Base-by-base conservation (phyloP, 2,329 filamentous ascomycete genomes). In the Exophiala alcalophila region DNA sequence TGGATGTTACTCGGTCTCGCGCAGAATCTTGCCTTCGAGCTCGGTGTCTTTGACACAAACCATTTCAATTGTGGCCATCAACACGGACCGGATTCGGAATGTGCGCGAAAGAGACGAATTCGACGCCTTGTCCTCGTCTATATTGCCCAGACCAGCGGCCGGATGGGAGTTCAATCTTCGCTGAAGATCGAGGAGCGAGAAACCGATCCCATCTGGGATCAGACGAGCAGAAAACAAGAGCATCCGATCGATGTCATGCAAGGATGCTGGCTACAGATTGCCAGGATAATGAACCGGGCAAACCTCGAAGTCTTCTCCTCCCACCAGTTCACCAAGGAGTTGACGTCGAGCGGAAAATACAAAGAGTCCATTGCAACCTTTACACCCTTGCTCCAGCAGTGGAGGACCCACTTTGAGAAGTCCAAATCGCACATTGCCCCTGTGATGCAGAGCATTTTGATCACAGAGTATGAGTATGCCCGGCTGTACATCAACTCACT, bases 241-340 rank as follows among this genome's bases (percentile, higher is more conserved):
- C 61, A 68, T 47, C 52, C 63, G n/a, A 68, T 80, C 46, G 78
- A 82, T 53, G 64, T 71, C 21, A 78, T 81, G 56, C 72, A 81
- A 44, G 85, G 94, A 64, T 94, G 89, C 63, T 98, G 92, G 92
- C 83, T 90, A 4, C 86, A 88, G 21, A 89, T 98, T 57, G 94
- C 89, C 52, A 85, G 88, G 56, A 81, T 91, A 49, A 95, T 97
- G 84, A 85, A 95, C 57, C 75, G 84, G 54, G 89, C 87, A 38
- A 97, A 97, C 58, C 81, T 94, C 59, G 81, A 84, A 54, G 73
- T 98, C 3, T 98, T 97, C 65, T 79, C 83, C 19, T 94, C 88
- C 11, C 83, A 87, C 45, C 83, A 91, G 52, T 84, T 90, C 61
- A 97, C 92, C 0, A 87, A 87, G 7, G 83, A 89, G 30, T 81